Evolutionary conservation across 106 monocot genomes (phyloP), one percentile per base, ranked within the genome.

Genomic region (Apostasia shenzhenica): DNA sequence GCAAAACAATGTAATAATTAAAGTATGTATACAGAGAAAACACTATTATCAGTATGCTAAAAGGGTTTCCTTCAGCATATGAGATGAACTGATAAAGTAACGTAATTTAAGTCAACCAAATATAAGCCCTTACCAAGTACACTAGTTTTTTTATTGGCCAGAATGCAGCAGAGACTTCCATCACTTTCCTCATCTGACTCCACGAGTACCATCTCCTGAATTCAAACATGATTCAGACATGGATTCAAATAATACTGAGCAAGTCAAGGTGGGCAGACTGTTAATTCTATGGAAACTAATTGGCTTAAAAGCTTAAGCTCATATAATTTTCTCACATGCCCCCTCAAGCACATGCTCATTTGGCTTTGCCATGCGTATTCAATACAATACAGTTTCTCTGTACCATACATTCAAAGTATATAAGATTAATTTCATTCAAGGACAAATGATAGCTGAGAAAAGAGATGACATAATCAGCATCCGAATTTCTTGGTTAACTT

Each of bases 171-270:
- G 68, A 71, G 75, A 64, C 72, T 81, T 66, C 44, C 79, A 73
- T 86, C 88, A 62, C 73, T 79, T 54, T 92, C 88, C 14, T 84
- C 86, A 54, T 95, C 95, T 61, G 91, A 89, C 38, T 91, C 94
- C 45, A 95, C 82, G 74, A 69, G 69, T 73, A 92, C 60, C 47
- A 76, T 53, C 62, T 67, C 81, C 95, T 95, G 91, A 69, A 65
- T 66, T 69, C 46, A 76, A 68, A 64, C 6, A 68, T 45, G 8
- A 2, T 48, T 49, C 41, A 48, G 2, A 39, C 41, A 40, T 53
- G 38, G 13, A 48, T 14, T 13, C 14, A 71, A 54, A 12, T 14
- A n/a, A 48, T 44, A 14, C 2, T 41, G 8, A 69, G 14, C 9
- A 57, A 57, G 57, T 50, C 8, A 8, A 50, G 50, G 50, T 50